Conservation (phyloP, 257 asterid genomes). For the Primulina huaijiensis region DNA sequence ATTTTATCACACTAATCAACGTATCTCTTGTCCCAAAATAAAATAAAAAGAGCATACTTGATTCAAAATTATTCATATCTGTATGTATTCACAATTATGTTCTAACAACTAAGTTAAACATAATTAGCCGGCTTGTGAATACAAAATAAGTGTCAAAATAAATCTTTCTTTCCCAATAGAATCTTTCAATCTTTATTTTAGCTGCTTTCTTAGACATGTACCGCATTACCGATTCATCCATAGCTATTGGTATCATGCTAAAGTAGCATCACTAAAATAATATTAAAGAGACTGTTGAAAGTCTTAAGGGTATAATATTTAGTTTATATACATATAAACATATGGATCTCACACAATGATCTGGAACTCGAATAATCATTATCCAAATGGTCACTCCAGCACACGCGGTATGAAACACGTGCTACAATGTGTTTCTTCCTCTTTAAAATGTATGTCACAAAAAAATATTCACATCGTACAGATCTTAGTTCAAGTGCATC, state of each 20-base stretch:
- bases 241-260: background rate
- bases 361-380: too few species aligned
- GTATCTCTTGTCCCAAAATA: background rate
- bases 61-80: background rate
- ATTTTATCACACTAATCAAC: background rate
- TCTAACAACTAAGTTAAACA: background rate
- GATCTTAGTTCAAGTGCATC: background rate
- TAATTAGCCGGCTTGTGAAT: background rate
- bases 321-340: background rate
- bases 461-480: background rate
- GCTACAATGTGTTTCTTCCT: background rate
- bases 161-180: background rate
- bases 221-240: background rate
- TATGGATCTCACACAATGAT: background rate
- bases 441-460: background rate
- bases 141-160: background rate
- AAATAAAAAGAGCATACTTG: background rate
- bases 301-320: background rate
- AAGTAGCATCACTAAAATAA: background rate
- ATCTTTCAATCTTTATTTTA: background rate
- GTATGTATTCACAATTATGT: background rate
- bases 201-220: conserved; percentile 4
- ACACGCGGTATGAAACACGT: too few species aligned
- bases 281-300: background rate
- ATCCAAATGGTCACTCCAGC: background rate